Evolutionary conservation across 2,329 filamentous ascomycete species (phyloP), one percentile per base, ranked within the genome.

Genomic region (Zymoseptoria pseudotritici): DNA sequence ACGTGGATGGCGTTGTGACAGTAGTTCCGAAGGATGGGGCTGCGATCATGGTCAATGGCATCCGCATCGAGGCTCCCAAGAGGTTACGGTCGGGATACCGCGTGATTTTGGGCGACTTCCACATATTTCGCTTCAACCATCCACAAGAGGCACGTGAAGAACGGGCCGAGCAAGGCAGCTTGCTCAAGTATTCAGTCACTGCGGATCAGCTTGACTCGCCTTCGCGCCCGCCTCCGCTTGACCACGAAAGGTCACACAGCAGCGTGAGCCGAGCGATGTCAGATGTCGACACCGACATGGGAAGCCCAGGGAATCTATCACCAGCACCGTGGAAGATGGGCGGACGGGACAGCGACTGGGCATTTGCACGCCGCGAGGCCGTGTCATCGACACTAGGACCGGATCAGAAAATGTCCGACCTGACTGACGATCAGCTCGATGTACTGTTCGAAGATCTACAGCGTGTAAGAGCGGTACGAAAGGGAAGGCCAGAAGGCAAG

Each of bases 51-150:
- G 91, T 99, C 56, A 99, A 99, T 70, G 94, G 94, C 60, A 84
- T 93, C 65, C 88, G 92, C 19, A 89, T 97, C 57, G 86, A 91
- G 57, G 91, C 92, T 69, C 87, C 92, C 1, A 91, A 88, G 66
- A 85, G 91, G 65, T 80, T 99, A 51, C 88, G 92, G 71, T 97
- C 92, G 69, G 94, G 94, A 5, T 96, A 92, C 73, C 88, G 94
- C 63, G 89, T 99, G 57, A 99, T 99, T 63, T 80, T 99, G 9
- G 94, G 94, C 50, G 94, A 99, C 74, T 99, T 99, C 69, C 94
- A 99, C 74, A 99, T 99, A 62, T 97, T 99, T 77, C 83, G 94
- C 59, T 99, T 99, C 79, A 99, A 97, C 70, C 92, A 99, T 72
- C 94, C 94, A 0, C 88, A 96, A 80, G 94, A 99, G 77, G 94